phyloP scores from a whole-genome alignment of 257 asterid species.

The Nemophila menziesii region DNA sequence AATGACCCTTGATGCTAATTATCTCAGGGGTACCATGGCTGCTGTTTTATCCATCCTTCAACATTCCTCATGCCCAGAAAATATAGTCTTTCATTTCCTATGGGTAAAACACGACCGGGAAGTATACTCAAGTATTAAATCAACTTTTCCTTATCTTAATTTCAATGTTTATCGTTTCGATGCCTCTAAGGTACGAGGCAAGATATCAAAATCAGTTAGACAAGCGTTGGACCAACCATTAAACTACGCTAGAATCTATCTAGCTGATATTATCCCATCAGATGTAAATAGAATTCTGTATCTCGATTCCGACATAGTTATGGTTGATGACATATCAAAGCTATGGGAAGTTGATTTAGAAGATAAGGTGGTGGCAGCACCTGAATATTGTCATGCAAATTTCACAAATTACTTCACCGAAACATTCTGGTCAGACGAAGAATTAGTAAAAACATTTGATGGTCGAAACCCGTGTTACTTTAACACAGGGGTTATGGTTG shows the following conservation, averaged over 20 bases:
- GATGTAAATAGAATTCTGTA: conserved; percentile 40
- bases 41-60: conserved; percentile 58
- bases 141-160: conserved; percentile 52
- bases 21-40: conserved; percentile 61
- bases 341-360: conserved; percentile 47
- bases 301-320: conserved; percentile 55
- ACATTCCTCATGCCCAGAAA: conserved; percentile 59
- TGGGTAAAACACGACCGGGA: conserved; percentile 26
- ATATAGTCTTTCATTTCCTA: conserved; percentile 42
- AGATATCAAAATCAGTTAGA: conserved; percentile 56
- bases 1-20: conserved; percentile 64
- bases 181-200: conserved; percentile 22
- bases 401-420: conserved; percentile 43
- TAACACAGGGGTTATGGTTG: conserved; percentile 60
- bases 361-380: conserved; percentile 47
- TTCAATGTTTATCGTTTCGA: conserved; percentile 41
- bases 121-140: conserved; percentile 30
- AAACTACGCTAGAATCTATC: conserved; percentile 51
- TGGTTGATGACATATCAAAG: conserved; percentile 45
- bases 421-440: conserved; percentile 34
- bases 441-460: conserved; percentile 17
- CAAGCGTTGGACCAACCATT: conserved; percentile 64
- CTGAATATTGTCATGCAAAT: conserved; percentile 65
- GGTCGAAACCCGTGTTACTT: conserved; percentile 49
- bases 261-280: conserved; percentile 32